Conservation (phyloP, 2,329 filamentous ascomycete genomes). For the Cytospora leucostoma region DNA sequence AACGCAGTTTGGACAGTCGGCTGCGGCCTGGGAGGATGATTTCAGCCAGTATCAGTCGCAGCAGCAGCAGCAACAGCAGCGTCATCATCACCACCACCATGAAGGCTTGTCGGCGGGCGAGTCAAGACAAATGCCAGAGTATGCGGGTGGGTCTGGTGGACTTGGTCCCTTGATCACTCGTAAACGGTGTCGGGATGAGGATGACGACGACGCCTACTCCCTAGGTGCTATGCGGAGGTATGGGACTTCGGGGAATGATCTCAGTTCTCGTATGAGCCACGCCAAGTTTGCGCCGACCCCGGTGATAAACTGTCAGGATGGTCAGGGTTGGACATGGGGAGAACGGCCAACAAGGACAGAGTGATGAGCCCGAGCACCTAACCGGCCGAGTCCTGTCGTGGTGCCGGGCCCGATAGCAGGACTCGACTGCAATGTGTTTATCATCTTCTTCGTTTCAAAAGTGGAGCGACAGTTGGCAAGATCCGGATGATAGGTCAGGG, state of each 20-base stretch:
- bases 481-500: constrained; percentile 16
- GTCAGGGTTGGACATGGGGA: constrained; percentile 6
- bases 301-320: constrained; percentile 13
- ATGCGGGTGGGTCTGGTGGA: constrained; percentile 13
- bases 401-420: not conserved
- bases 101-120: constrained; percentile 13
- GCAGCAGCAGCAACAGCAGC: constrained; percentile 8
- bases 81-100: constrained; percentile 8
- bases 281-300: constrained; percentile 16
- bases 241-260: constrained; percentile 14
- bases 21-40: constrained; percentile 13
- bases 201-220: constrained; percentile 21
- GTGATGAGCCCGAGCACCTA: not conserved
- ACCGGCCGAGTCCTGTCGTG: not conserved
- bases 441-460: not conserved
- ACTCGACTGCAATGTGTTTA: not conserved
- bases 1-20: constrained; percentile 21
- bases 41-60: constrained; percentile 21
- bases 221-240: constrained; percentile 21
- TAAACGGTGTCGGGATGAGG: constrained; percentile 23
- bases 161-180: constrained; percentile 22
- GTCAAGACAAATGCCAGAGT: constrained; percentile 12
- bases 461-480: constrained; percentile 11
- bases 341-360: not conserved
- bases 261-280: constrained; percentile 10